Evolutionary conservation across 2,329 filamentous ascomycete genomes (phyloP).

Genomic region (Ambrosiella beaveri): DNA sequence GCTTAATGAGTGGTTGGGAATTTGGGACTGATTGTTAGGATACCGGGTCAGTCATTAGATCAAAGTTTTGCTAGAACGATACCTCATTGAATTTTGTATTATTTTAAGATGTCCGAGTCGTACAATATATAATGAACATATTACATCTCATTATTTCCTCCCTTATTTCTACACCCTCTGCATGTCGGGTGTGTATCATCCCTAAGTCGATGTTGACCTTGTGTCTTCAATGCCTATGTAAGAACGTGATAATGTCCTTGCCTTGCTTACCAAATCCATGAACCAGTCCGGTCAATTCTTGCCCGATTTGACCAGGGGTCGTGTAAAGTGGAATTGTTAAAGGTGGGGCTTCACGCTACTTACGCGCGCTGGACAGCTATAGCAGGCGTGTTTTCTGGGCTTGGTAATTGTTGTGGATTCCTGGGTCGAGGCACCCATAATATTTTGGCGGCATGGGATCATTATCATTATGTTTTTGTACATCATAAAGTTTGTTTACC

Average conservation of each 20-base stretch:
- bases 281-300: not conserved
- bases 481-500: no score
- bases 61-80: no score
- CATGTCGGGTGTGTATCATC: not conserved
- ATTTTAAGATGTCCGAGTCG: no score
- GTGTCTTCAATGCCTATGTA: not conserved
- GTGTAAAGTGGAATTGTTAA: conserved; percentile 12
- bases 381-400: conserved; percentile 5
- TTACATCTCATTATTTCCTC: no score
- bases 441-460: not conserved
- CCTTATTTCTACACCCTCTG: no score
- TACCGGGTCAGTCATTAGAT: no score
- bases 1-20: not conserved
- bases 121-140: no score
- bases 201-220: not conserved
- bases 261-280: not conserved
- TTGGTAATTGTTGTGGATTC: not conserved
- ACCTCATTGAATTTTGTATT: no score
- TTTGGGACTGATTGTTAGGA: no score
- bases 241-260: not conserved
- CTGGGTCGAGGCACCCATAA: not conserved
- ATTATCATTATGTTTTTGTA: no score
- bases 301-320: not conserved
- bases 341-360: conserved; percentile 1
- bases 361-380: not conserved